Percentiles rank a stretch among this genome's conserved stretches.
Evolutionary conservation across 192 early-diverging fungal genomes (phyloP).

Genomic region (Coemansia sp.): DNA sequence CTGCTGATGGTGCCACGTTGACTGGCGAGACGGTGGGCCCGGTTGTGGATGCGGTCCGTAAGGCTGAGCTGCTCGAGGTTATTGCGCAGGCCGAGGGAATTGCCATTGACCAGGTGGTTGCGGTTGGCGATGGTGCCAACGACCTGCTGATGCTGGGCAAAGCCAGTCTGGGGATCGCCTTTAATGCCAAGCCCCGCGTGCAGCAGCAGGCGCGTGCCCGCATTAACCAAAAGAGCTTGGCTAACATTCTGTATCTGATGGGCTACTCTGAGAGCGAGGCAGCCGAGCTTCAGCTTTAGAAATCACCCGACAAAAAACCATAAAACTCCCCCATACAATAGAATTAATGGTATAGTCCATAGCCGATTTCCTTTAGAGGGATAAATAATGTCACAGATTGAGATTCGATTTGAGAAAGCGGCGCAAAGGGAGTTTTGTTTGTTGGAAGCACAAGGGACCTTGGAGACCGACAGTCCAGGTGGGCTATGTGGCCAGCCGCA

Average conservation of each 20-base stretch:
- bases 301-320: too few species aligned
- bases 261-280: constrained; percentile 82
- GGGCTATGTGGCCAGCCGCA: constrained; percentile 39
- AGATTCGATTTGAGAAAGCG: constrained; percentile 27
- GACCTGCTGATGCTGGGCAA: constrained; percentile 93
- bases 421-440: constrained; percentile 39
- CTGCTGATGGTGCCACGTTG: constrained; percentile 75
- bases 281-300: constrained; percentile 54
- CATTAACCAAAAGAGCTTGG: constrained; percentile 92
- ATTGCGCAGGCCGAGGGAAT: constrained; percentile 93
- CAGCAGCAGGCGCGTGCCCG: constrained; percentile 83
- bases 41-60: constrained; percentile 87
- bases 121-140: constrained; percentile 98
- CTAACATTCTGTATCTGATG: constrained; percentile 84
- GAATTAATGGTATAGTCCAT: background rate
- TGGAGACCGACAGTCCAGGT: constrained; percentile 39
- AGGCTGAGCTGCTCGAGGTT: constrained; percentile 92
- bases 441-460: constrained; percentile 44
- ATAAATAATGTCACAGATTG: constrained; percentile 40
- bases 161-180: constrained; percentile 94
- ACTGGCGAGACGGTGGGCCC: constrained; percentile 88
- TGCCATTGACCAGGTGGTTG: constrained; percentile 87
- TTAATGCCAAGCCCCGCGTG: constrained; percentile 97
- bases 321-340: background rate
- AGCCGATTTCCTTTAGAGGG: too few species aligned